Evolutionary conservation across 1,284 basidiomycete genomes (phyloP).

Genomic region (Apiotrichum gamsii): DNA sequence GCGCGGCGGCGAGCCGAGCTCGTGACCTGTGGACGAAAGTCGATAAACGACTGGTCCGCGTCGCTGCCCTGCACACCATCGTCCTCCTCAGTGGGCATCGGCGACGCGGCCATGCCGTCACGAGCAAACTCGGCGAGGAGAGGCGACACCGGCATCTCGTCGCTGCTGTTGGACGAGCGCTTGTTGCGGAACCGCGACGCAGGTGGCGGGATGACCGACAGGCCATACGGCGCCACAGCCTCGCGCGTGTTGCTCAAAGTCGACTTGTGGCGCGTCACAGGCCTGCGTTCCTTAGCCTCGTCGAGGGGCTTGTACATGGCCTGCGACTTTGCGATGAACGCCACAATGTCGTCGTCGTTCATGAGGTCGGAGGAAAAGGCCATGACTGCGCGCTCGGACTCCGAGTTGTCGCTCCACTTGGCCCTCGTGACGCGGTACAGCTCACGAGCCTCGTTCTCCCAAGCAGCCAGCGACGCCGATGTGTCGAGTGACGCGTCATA

Average conservation of each 20-base stretch:
- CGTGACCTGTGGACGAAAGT: conserved; percentile 19
- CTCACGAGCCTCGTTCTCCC: conserved; percentile 27
- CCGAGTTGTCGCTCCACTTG: conserved; percentile 18
- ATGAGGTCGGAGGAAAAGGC: background rate
- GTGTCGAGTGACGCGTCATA: background rate
- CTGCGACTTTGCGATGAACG: conserved; percentile 32
- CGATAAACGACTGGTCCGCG: conserved; percentile 1
- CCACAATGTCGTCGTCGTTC: conserved; percentile 18
- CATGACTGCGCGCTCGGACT: background rate
- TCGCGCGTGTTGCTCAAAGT: conserved; percentile 23
- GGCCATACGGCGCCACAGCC: conserved; percentile 27
- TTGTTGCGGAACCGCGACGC: conserved; percentile 15
- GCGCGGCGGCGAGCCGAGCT: conserved; percentile 27
- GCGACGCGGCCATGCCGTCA: conserved; percentile 6
- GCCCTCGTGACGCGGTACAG: conserved; percentile 23
- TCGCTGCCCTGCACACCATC: too few species aligned
- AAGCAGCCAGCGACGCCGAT: conserved; percentile 21
- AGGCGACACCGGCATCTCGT: conserved; percentile 13
- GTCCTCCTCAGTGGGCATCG: conserved; percentile 5
- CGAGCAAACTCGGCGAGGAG: conserved; percentile 31
- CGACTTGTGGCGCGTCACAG: conserved; percentile 25
- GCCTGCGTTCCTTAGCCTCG: conserved; percentile 5
- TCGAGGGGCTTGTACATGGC: conserved; percentile 31
- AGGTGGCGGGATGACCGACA: conserved; percentile 18
- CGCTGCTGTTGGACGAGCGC: conserved; percentile 16